Conservation (phyloP, 2,329 filamentous ascomycete species). For the Gaeumannomyces tritici region DNA sequence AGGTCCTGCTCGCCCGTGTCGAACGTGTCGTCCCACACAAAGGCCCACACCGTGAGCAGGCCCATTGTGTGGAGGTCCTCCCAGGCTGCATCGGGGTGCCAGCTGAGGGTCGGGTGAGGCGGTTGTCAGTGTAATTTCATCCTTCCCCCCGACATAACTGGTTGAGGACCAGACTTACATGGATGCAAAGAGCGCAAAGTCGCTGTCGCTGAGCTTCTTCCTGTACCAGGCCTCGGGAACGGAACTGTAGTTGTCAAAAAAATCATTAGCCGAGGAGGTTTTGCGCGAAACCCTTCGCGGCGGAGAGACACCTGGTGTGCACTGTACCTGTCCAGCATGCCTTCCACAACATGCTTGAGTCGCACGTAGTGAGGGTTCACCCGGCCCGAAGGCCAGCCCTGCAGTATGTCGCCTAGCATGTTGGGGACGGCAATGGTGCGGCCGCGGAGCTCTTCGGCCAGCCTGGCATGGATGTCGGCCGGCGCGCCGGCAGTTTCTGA, state of each 20-base stretch:
- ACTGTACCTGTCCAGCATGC: constrained; percentile 1
- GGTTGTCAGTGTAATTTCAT: background rate
- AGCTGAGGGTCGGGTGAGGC: constrained; percentile 11
- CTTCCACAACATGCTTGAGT: background rate
- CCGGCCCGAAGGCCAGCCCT: background rate
- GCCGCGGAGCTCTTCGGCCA: constrained; percentile 1
- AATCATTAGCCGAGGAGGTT: constrained; percentile 19
- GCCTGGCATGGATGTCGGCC: background rate
- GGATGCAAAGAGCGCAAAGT: constrained; percentile 20
- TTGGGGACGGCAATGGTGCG: constrained; percentile 3
- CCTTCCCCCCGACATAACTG: background rate
- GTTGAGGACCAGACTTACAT: constrained; percentile 12
- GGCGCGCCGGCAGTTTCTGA: background rate
- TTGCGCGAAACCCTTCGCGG: background rate
- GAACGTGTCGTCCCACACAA: constrained; percentile 24
- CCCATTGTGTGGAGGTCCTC: constrained; percentile 19
- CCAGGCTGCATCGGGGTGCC: constrained; percentile 23
- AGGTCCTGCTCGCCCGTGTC: constrained; percentile 22
- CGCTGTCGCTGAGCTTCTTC: constrained; percentile 21
- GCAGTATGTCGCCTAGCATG: background rate
- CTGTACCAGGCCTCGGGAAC: constrained; percentile 18
- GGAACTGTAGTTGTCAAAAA: constrained; percentile 10
- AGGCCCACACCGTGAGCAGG: constrained; percentile 22
- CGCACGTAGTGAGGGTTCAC: constrained; percentile 2
- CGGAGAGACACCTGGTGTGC: background rate